phyloP scores from a whole-genome alignment of 129 eudicot genomes.

The Glebionis coronaria region DNA sequence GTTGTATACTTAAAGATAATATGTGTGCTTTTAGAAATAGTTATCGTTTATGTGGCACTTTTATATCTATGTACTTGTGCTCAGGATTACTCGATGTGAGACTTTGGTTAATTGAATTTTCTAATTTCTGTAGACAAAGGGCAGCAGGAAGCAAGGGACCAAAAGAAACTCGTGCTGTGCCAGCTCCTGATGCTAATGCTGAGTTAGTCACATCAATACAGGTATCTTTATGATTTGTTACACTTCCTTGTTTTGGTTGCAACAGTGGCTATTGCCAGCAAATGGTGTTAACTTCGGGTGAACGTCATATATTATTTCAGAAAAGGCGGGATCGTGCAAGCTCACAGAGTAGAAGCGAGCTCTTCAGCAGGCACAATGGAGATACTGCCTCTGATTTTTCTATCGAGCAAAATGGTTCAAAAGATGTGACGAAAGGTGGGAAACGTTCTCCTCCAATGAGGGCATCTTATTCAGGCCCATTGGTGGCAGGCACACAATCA shows the following conservation, averaged over 20 bases:
- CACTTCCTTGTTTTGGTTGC: too few species aligned
- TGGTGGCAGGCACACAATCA: conserved; percentile 39
- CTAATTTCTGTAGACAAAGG: conserved; percentile 47
- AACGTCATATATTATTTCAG: conserved; percentile 28
- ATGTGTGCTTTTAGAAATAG: too few species aligned
- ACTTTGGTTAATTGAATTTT: conserved; percentile 6
- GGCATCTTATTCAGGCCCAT: conserved; percentile 71
- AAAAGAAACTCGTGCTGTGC: conserved; percentile 41
- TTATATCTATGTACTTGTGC: background rate
- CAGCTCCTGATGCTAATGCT: conserved; percentile 62
- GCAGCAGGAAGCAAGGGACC: conserved; percentile 45
- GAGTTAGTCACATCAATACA: conserved; percentile 49
- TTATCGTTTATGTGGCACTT: too few species aligned
- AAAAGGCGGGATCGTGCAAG: conserved; percentile 37
- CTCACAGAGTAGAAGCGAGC: conserved; percentile 44
- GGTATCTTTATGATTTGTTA: conserved; percentile 30
- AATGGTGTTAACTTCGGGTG: background rate
- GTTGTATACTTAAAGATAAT: too few species aligned
- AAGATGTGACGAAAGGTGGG: conserved; percentile 38
- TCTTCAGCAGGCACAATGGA: conserved; percentile 30
- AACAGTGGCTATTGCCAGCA: too few species aligned
- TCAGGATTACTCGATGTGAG: background rate
- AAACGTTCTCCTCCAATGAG: conserved; percentile 43
- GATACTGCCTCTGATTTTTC: conserved; percentile 51
- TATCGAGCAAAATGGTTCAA: conserved; percentile 32